Evolutionary conservation across 2,329 filamentous ascomycete species (phyloP).

Genomic region (Colletotrichum lindemuthianum): DNA sequence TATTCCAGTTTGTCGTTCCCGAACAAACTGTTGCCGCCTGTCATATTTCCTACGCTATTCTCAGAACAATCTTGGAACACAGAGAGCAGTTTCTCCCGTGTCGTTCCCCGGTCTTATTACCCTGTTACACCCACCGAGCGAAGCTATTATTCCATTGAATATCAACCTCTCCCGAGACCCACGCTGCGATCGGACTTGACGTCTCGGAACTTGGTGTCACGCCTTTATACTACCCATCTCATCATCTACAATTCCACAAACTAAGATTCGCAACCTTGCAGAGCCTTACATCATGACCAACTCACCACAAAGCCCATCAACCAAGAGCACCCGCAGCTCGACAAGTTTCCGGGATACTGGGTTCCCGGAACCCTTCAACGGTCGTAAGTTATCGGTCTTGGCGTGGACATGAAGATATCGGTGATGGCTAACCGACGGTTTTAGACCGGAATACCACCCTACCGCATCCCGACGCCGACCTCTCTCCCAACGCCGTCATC

Average conservation of each 20-base stretch:
- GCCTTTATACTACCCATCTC: neutral
- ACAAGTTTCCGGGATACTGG: constrained; percentile 52
- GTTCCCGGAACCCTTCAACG: constrained; percentile 62
- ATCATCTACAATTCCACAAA: constrained; percentile 7
- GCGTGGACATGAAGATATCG: neutral
- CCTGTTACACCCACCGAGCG: neutral
- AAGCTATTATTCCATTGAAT: constrained; percentile 23
- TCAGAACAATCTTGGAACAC: neutral
- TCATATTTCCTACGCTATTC: neutral
- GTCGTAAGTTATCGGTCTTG: constrained; percentile 46
- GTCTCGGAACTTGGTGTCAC: neutral
- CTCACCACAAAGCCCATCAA: constrained; percentile 30
- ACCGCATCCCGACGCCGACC: constrained; percentile 70
- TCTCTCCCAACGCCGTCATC: constrained; percentile 66
- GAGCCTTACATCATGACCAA: constrained; percentile 30
- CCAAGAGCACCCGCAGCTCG: constrained; percentile 29
- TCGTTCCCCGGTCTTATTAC: constrained; percentile 6
- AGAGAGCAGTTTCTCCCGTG: constrained; percentile 15
- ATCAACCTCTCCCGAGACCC: constrained; percentile 2
- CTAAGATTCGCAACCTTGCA: constrained; percentile 27
- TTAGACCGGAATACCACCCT: constrained; percentile 67
- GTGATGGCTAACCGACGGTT: neutral
- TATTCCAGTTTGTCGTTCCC: constrained; percentile 15
- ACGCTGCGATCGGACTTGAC: neutral
- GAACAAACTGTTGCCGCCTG: neutral